Base-by-base conservation (phyloP, 768 basidiomycete species). In the Pisolithus microcarpus region DNA sequence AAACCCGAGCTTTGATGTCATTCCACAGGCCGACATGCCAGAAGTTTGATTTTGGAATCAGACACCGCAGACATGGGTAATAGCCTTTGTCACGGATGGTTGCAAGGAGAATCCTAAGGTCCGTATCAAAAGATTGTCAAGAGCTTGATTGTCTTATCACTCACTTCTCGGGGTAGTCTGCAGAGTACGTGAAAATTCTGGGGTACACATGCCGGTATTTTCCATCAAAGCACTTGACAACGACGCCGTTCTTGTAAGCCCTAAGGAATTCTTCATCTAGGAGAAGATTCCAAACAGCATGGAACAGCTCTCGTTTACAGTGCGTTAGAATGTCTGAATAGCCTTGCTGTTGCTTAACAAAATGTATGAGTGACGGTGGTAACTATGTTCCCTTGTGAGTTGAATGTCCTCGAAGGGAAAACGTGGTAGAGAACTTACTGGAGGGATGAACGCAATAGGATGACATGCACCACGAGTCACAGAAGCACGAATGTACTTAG, bases 391-490 rank as follows among this genome's bases (percentile, higher is more conserved):
- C 7, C 8, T 10, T 24, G 10, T 6, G 24, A 50, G n/a, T 11
- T 16, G 15, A 15, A 2, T 13, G 19, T 15, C 11, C 9, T 18
- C 4, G 13, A 13, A 15, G 31, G 31, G 30, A 30, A 30, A 30
- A 30, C 11, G 11, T 34, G 31, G 30, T 30, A 30, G 8, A 9
- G 4, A 34, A 15, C 49, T 50, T 52, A 75, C 72, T 9, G 62
- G 60, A 0, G 73, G 74, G 18, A 78, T 66, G 57, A 75, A 76
- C 11, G 71, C 74, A 4, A 75, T 8, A 48, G 75, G 73, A 52
- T 76, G 70, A 23, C 61, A 59, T 1, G 72, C 62, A n/a, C 61
- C 56, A 0, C 61, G 61, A 10, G 53, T 58, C 2, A 70, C 71
- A n/a, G 58, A 57, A 1, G 54, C 54, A 1, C 65, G 59, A 2